These are phyloP conservation scores for Blepharisma japonicum DNA, from an alignment of 73 alveolate genomes.

Conservation along the genomic window DNA sequence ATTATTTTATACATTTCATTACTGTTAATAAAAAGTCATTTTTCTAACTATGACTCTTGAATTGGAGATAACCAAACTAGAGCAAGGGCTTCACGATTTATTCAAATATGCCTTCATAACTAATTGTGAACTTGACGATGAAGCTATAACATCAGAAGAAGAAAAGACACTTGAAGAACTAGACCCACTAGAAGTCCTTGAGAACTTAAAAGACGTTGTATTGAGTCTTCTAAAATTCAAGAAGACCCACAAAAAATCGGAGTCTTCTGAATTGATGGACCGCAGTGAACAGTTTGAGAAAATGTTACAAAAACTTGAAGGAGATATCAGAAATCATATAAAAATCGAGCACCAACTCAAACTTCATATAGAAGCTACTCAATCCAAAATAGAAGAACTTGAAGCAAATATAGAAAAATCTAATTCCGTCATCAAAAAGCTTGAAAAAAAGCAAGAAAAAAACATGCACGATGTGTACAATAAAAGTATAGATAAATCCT, in stretches of 20 bases:
- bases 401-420: slow-evolving; percentile 49
- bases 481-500: too few relatives aligned
- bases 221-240: background rate
- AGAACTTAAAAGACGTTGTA: slow-evolving; percentile 22
- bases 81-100: background rate
- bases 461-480: background rate
- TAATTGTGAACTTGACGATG: slow-evolving; percentile 11
- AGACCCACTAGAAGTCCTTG: slow-evolving; percentile 1
- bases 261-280: background rate
- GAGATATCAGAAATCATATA: slow-evolving; percentile 83
- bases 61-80: background rate
- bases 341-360: slow-evolving; percentile 86
- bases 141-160: slow-evolving; percentile 12
- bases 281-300: slow-evolving; percentile 26
- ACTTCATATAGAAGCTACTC: slow-evolving; percentile 72
- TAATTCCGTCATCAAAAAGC: background rate
- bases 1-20: too few relatives aligned
- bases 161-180: slow-evolving; percentile 13
- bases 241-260: background rate
- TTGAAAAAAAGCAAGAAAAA: background rate
- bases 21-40: too few relatives aligned
- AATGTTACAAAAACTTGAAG: slow-evolving; percentile 58
- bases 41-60: background rate
- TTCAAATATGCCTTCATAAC: slow-evolving; percentile 12
- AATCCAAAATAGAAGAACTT: slow-evolving; percentile 72